Base-by-base conservation (phyloP, 202 grass and related monocot species). In the Eragrostis tef region DNA sequence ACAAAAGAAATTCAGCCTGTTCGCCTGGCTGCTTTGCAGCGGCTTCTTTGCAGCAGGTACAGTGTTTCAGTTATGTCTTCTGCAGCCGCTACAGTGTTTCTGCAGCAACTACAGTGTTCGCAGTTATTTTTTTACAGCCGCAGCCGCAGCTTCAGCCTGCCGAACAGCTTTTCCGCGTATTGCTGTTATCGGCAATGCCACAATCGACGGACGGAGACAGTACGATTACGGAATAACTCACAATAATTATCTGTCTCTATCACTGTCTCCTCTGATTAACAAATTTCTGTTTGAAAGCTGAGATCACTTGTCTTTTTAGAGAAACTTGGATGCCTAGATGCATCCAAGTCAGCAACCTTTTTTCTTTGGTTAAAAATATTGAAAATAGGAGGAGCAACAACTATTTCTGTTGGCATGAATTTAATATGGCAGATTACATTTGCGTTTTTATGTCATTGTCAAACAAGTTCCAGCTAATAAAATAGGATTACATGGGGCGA, bases 171-270 rank as follows among this genome's bases (percentile, higher is more conserved):
- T 6, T 44, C 12, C 6, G 8, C 58, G 34, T 47, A 24, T 72
- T 7, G 16, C 31, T 85, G 77, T 47, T 31, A 24, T 31, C 15
- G 1, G 39, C 41, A 31, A 34, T 77, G 65, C 82, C 78, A 89
- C 58, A 78, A 73, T 7, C 1, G 27, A 59, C 54, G 27, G 48
- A 73, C 77, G 26, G 24, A 11, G 53, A 66, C 27, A 85, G 9
- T 64, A 34, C 39, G 20, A 29, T 17, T 26, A 70, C 0, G 39
- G 71, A 85, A 71, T 75, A 71, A 70, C 29, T 47, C 14, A 26
- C 17, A 26, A 49, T 29, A 11, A 51, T 59, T 66, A 24, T 20
- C 0, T 44, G 58, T 77, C 48, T 9, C 26, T 11, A 8, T 86
- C 49, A 3, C 8, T 25, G 11, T 86, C 82, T 19, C 8, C 8